Conservation (phyloP, 257 asterid genomes). For the Misopates orontium region DNA sequence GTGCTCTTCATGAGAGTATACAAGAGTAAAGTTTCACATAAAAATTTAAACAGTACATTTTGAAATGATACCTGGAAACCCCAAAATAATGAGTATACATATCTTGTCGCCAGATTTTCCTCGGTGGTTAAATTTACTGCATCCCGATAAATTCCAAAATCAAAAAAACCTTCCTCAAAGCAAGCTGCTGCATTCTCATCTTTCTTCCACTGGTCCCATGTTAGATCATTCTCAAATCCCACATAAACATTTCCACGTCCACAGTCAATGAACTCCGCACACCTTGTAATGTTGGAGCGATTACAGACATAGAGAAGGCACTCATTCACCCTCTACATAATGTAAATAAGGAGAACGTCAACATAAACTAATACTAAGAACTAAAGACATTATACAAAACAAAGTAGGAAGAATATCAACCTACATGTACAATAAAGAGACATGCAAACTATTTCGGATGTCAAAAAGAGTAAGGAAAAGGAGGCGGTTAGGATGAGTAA, state of each 20-base stretch:
- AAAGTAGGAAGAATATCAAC: no score
- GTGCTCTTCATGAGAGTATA: no score
- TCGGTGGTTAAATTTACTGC: constrained; percentile 66
- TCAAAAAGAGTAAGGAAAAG: no score
- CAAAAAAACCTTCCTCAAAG: constrained; percentile 51
- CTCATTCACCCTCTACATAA: constrained; percentile 73
- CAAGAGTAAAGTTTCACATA: no score
- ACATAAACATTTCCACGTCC: constrained; percentile 43
- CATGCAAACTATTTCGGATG: no score
- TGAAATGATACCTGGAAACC: constrained; percentile 83
- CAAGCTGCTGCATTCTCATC: constrained; percentile 60
- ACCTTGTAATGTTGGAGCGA: constrained; percentile 31
- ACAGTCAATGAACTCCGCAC: constrained; percentile 65
- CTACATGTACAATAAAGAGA: neutral
- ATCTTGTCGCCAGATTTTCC: constrained; percentile 47
- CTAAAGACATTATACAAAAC: neutral
- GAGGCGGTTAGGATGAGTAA: no score
- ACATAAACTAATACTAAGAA: neutral
- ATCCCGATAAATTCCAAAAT: constrained; percentile 62
- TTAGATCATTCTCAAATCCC: constrained; percentile 22
- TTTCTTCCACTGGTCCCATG: constrained; percentile 58
- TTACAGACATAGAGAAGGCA: constrained; percentile 79
- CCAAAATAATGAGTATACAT: constrained; percentile 85
- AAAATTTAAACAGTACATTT: neutral
- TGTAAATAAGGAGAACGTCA: constrained; percentile 16